phyloP scores from a whole-genome alignment of 768 basidiomycete species.

The Cytidiella melzeri region DNA sequence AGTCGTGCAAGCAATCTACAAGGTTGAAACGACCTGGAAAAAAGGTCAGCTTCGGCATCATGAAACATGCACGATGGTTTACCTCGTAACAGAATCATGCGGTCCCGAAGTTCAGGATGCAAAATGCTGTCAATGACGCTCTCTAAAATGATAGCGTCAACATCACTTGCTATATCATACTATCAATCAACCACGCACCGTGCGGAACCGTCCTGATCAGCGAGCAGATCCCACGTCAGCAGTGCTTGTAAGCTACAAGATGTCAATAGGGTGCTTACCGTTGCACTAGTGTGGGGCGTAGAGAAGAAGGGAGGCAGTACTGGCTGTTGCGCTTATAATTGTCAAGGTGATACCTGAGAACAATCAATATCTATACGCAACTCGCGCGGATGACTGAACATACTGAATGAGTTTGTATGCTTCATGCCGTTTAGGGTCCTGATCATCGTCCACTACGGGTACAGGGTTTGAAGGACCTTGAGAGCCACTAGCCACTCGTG shows the following conservation, averaged over 20 bases:
- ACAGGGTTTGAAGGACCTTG: slow-evolving; percentile 10
- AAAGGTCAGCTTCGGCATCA: background rate
- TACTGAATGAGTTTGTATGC: slow-evolving; percentile 81
- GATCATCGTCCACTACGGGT: slow-evolving; percentile 56
- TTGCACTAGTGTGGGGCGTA: slow-evolving; percentile 86
- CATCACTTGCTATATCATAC: background rate
- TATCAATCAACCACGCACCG: slow-evolving; percentile 39
- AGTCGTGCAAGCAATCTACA: slow-evolving; percentile 73
- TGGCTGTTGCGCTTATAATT: slow-evolving; percentile 81
- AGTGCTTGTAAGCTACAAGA: background rate
- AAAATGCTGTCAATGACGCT: slow-evolving; percentile 87
- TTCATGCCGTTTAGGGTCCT: slow-evolving; percentile 70
- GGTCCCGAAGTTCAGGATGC: slow-evolving; percentile 85
- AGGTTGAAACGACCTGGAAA: slow-evolving; percentile 67
- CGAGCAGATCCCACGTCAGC: slow-evolving; percentile 6
- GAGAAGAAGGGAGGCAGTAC: slow-evolving; percentile 83
- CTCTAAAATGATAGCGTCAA: slow-evolving; percentile 39
- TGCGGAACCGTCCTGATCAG: slow-evolving; percentile 75
- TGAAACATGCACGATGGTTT: slow-evolving; percentile 16
- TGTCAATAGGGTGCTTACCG: slow-evolving; percentile 35
- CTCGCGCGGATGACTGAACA: slow-evolving; percentile 17
- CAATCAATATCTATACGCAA: background rate
- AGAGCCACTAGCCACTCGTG: slow-evolving; percentile 11
- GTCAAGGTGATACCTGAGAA: slow-evolving; percentile 77
- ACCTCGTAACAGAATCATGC: slow-evolving; percentile 87